phyloP scores from a whole-genome alignment of 495 filamentous ascomycete genomes.

The Trichoderma asperelloides region DNA sequence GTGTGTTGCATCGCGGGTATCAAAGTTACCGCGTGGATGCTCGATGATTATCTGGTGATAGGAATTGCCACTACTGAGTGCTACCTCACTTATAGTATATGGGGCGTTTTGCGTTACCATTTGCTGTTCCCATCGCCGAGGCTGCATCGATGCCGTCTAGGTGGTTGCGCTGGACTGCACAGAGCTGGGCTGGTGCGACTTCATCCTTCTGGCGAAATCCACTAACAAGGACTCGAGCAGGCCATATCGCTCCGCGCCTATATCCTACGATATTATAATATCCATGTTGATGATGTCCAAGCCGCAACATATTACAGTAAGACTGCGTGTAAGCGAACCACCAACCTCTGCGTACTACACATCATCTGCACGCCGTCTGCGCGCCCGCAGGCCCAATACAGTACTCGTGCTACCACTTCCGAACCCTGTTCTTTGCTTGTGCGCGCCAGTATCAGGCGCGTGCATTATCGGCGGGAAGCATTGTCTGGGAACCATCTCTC shows the following conservation, averaged over 20 bases:
- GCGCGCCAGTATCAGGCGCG: background rate
- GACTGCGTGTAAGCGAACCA: background rate
- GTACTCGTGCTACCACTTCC: background rate
- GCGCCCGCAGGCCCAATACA: background rate
- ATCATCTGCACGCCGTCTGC: slow-evolving; percentile 1
- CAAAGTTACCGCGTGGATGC: background rate
- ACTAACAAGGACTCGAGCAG: no score
- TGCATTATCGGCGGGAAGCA: background rate
- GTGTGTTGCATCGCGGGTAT: background rate
- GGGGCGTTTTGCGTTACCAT: no score
- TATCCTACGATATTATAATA: background rate
- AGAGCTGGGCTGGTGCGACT: no score
- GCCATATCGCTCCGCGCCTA: background rate
- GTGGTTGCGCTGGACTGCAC: no score
- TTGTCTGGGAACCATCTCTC: background rate
- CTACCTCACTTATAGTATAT: no score
- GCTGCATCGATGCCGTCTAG: no score
- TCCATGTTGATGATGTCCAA: background rate
- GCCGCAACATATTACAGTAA: background rate
- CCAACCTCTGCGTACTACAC: background rate
- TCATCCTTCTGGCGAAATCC: no score
- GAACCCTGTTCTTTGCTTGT: background rate
- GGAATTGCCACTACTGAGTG: background rate
- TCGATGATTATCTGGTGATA: background rate
- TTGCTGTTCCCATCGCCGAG: no score